Evolutionary conservation across 306 rosid species (phyloP), one percentile per base, ranked within the genome.

Genomic region (Purshia tridentata): DNA sequence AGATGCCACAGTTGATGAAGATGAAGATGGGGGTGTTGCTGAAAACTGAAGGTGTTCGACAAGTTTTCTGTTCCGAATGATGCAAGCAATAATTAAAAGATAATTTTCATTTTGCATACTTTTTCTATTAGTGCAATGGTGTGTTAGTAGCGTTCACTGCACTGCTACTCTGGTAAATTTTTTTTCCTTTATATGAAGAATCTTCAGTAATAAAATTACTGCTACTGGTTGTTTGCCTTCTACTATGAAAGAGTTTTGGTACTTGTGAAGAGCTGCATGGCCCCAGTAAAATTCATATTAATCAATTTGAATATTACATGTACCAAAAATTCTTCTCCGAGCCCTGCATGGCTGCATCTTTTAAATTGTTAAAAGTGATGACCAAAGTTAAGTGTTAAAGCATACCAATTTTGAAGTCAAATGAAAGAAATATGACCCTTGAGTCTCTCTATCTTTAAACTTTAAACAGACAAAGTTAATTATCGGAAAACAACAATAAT

Each of bases 1-100:
- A 78, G 92, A 90, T 49, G 91, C 91, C 56, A 29, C 78, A 0
- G 82, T 74, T 23, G 88, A 72, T 55, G 92, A 76, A 52, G 86
- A 85, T 1, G 86, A 78, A 9, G 75, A 16, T 65, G 83, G 44
- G 59, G 72, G 18, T 59, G 80, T 18, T 0, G 68, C 62, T 16
- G 87, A 85, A 52, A 81, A 49, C 60, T 89, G 84, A 87, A 80
- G 70, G 46, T 70, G 73, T 72, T 79, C 79, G 1, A 48, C 77
- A 15, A 44, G 18, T 35, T 54, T 72, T 48, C 80, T 74, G 61
- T 83, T 84, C 69, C 62, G 12, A 40, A 42, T 78, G 76, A 51
- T 76, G 10, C 88, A 57, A 78, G 76, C 74, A 76, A 29, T 82
- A 61, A 47, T 61, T 16, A 60, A 62, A 47, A 56, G 11, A 69